Evolutionary conservation across 441 rosid species (phyloP), one percentile per base, ranked within the genome.

Genomic region (Brassica hybrid): DNA sequence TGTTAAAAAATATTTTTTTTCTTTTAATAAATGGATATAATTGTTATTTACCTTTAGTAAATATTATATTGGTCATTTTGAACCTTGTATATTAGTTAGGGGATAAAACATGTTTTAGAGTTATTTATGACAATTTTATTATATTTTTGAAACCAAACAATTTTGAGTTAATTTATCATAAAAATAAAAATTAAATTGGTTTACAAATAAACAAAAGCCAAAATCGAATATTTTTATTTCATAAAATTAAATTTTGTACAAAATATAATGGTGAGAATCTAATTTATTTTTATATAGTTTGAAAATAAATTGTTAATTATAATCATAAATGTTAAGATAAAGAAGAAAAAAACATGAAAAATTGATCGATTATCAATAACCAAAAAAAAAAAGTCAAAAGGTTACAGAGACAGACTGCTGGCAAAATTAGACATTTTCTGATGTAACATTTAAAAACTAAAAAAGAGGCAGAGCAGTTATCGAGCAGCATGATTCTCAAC

Each of bases 401-500:
- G 25, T 64, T 41, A 74, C 41, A 65, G 71, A 48, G 54, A 54
- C 64, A 48, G 54, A 54, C 64, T 34, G 17, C 12, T 64, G 52
- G 65, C 77, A 56, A 23, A n/a, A 56, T 8, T 10, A 75, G 45
- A 57, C 57, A 38, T 23, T 57, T 65, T 66, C 56, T 19, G 56
- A 65, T 41, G 6, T 36, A 38, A 21, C 58, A 74, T 73, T 17
- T 10, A 74, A 64, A 18, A 9, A 6, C 11, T 11, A 8, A 12
- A 16, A 74, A 12, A 17, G 10, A 17, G 8, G 48, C 32, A 45
- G 54, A 67, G 19, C 67, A 67, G 59, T 75, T 61, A 68, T 50
- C 73, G 57, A 21, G 45, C 57, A 9, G 5, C 72, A 41, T 64
- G 61, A 72, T 65, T 62, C 67, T 57, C 84, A 30, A 69, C 74